These are phyloP conservation scores for Rhizophagus sp. DNA, from an alignment of 192 early-diverging fungal genomes.

Conservation along the genomic window DNA sequence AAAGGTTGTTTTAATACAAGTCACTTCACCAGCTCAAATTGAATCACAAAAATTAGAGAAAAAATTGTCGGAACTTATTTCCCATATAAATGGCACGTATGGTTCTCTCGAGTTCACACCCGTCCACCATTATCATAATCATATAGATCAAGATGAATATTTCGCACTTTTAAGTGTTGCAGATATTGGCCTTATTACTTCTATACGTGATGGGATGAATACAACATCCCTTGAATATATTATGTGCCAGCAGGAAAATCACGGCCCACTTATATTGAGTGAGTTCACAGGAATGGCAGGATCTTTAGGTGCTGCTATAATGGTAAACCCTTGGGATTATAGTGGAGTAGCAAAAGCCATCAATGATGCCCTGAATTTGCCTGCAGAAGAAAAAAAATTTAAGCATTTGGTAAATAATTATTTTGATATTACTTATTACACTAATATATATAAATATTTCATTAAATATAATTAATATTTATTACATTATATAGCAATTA, in stretches of 20 bases:
- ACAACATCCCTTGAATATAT: constrained; percentile 93
- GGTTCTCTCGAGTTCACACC: constrained; percentile 96
- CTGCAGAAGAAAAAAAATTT: constrained; percentile 60
- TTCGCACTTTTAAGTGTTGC: constrained; percentile 90
- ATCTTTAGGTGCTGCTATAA: constrained; percentile 71
- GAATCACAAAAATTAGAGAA: constrained; percentile 69
- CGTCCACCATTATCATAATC: constrained; percentile 89
- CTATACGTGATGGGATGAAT: constrained; percentile 97
- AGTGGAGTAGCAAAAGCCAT: constrained; percentile 77
- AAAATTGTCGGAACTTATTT: constrained; percentile 88
- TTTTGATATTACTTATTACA: background rate
- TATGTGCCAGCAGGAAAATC: constrained; percentile 85
- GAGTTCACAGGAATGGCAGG: constrained; percentile 97
- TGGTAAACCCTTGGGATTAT: constrained; percentile 91
- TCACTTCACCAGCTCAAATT: constrained; percentile 84
- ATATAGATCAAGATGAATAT: constrained; percentile 94
- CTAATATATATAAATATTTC: background rate
- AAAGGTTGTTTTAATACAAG: constrained; percentile 90
- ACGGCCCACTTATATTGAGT: constrained; percentile 86
- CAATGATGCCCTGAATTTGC: constrained; percentile 67
- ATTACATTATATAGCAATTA: constrained; percentile 54
- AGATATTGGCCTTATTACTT: constrained; percentile 91
- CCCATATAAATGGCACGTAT: constrained; percentile 91
- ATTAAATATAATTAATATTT: background rate
- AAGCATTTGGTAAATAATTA: constrained; percentile 56